phyloP scores from a whole-genome alignment of 257 asterid genomes.

The Ajuga chamaepitys region DNA sequence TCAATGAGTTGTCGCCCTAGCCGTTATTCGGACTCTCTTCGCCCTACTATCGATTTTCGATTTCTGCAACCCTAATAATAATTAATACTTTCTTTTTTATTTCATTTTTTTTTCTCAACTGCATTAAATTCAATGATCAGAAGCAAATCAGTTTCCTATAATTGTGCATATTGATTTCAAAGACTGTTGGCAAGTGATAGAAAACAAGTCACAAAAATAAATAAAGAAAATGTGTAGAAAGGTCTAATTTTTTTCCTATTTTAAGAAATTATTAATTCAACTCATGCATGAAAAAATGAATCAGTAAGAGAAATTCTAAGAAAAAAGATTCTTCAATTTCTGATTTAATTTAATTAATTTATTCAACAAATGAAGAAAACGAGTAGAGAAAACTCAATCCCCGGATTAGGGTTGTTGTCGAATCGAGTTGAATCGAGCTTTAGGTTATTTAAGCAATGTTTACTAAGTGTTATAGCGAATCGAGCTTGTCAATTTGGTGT shows the following conservation, averaged over 20 bases:
- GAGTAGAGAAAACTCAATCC: no score
- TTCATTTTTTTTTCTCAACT: not conserved
- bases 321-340: not conserved
- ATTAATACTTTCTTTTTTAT: not conserved
- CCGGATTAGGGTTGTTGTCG: no score
- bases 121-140: conserved; percentile 13
- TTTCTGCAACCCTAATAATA: no score
- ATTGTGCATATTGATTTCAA: conserved; percentile 16
- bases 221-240: not conserved
- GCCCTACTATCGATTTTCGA: no score
- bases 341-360: no score
- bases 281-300: not conserved
- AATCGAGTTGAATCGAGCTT: no score
- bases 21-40: no score
- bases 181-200: conserved; percentile 21
- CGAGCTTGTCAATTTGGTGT: no score
- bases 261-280: not conserved
- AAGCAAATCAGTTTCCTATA: conserved; percentile 23
- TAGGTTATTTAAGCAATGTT: no score
- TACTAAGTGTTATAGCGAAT: no score
- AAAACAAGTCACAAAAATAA: conserved; percentile 7
- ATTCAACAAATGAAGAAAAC: no score
- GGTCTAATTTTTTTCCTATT: not conserved
- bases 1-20: no score
- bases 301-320: not conserved